These are phyloP conservation scores for Metschnikowia borealis DNA, from an alignment of 805 yeast species.

Conservation along the genomic window DNA sequence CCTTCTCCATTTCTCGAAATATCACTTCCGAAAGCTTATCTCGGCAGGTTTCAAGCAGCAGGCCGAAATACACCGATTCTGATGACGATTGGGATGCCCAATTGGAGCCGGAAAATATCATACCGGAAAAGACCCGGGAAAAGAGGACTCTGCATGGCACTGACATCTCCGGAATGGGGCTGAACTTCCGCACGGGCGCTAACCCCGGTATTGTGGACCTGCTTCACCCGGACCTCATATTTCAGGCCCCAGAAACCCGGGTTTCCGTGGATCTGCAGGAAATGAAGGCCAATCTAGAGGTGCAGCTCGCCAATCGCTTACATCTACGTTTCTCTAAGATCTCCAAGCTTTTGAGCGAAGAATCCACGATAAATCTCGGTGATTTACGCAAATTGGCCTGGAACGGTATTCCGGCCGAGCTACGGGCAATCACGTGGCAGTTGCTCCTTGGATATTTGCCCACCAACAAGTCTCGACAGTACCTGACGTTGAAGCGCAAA, in stretches of 20 bases:
- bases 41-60: constrained; percentile 5
- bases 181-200: constrained; percentile 14
- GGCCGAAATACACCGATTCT: constrained; percentile 54
- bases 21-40: constrained; percentile 7
- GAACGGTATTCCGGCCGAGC: constrained; percentile 86
- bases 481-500: constrained; percentile 65
- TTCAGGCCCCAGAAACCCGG: constrained; percentile 18
- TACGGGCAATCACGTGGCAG: constrained; percentile 88
- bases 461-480: constrained; percentile 73
- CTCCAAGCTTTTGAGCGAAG: constrained; percentile 51
- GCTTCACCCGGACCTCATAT: constrained; percentile 35
- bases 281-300: constrained; percentile 41
- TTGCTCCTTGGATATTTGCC: constrained; percentile 86
- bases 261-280: constrained; percentile 35
- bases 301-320: constrained; percentile 54
- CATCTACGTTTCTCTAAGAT: constrained; percentile 64
- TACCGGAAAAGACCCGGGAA: constrained; percentile 1
- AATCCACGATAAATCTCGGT: constrained; percentile 55
- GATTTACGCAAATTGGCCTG: constrained; percentile 79
- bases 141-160: background rate
- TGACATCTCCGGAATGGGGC: background rate
- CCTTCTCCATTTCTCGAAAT: constrained; percentile 2
- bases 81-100: constrained; percentile 92
- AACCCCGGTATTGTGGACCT: constrained; percentile 30
- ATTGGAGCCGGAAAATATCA: constrained; percentile 35